Percentiles rank a stretch among this genome's conserved stretches.
Evolutionary conservation across 1,284 basidiomycete genomes (phyloP).

Genomic region (Cutaneotrichosporon sp.): DNA sequence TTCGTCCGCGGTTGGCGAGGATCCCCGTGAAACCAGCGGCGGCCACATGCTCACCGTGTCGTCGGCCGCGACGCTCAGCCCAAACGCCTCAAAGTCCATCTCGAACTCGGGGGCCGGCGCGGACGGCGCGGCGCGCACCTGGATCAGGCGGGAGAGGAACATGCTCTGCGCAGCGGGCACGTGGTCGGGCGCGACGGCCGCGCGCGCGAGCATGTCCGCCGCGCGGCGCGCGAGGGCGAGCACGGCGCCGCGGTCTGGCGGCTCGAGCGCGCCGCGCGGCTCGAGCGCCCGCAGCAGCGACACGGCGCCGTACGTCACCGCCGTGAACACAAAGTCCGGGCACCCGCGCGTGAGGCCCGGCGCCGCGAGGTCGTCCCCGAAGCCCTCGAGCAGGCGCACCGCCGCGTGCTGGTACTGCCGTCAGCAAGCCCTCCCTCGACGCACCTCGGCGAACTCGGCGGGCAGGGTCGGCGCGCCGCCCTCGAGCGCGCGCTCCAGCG

Average conservation of each 20-base stretch:
- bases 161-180: slow-evolving; percentile 29
- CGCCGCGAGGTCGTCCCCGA: slow-evolving; percentile 26
- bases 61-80: slow-evolving; percentile 14
- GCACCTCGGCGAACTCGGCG: slow-evolving; percentile 31
- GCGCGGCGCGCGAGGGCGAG: slow-evolving; percentile 22
- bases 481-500: slow-evolving; percentile 28
- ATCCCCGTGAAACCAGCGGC: slow-evolving; percentile 8
- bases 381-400: slow-evolving; percentile 29
- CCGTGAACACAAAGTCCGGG: slow-evolving; percentile 38
- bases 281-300: slow-evolving; percentile 30
- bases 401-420: slow-evolving; percentile 32
- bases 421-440: slow-evolving; percentile 18
- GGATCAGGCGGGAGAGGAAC: slow-evolving; percentile 25
- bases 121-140: neutral
- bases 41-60: slow-evolving; percentile 24
- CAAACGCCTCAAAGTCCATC: slow-evolving; percentile 25
- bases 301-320: slow-evolving; percentile 37
- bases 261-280: slow-evolving; percentile 15
- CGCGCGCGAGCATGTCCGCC: slow-evolving; percentile 32
- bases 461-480: slow-evolving; percentile 17
- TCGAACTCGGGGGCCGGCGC: no score
- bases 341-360: slow-evolving; percentile 25
- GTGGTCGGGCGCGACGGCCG: slow-evolving; percentile 30
- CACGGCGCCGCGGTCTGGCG: slow-evolving; percentile 4
- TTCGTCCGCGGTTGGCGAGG: no score